A percentile compares a stretch with the other conserved stretches of the same genome.
phyloP scores from a whole-genome alignment of 2,329 filamentous ascomycete species.

The Epichloe festucae region DNA sequence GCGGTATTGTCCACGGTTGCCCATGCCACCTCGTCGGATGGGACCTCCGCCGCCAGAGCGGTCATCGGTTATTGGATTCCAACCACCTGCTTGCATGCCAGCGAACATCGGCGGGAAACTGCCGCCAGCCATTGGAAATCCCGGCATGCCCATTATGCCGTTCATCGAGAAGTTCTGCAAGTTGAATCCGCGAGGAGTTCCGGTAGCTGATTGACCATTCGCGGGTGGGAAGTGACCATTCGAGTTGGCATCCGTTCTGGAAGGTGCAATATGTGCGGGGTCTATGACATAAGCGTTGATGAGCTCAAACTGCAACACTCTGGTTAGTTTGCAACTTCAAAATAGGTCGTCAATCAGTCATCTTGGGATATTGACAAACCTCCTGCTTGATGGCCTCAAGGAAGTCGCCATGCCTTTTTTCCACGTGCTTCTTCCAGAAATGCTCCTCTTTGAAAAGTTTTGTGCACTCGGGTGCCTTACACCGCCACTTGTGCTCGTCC shows the following conservation, averaged over 20 bases:
- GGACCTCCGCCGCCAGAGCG: slow-evolving; percentile 48
- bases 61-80: slow-evolving; percentile 39
- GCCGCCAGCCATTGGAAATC: slow-evolving; percentile 39
- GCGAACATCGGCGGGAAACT: slow-evolving; percentile 44
- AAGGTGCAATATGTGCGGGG: slow-evolving; percentile 86
- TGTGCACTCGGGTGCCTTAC: slow-evolving; percentile 88
- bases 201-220: slow-evolving; percentile 61
- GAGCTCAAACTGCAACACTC: slow-evolving; percentile 53
- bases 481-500: slow-evolving; percentile 92
- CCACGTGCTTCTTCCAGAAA: slow-evolving; percentile 96
- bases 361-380: slow-evolving; percentile 44
- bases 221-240: slow-evolving; percentile 87
- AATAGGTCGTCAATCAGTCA: slow-evolving; percentile 30
- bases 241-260: slow-evolving; percentile 83
- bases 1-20: slow-evolving; percentile 41
- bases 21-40: slow-evolving; percentile 52
- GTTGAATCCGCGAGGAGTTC: slow-evolving; percentile 87
- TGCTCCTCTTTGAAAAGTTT: slow-evolving; percentile 96
- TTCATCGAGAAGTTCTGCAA: slow-evolving; percentile 57
- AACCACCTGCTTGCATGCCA: slow-evolving; percentile 33
- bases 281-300: slow-evolving; percentile 93
- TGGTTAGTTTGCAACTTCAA: slow-evolving; percentile 8
- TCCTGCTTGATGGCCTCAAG: slow-evolving; percentile 67
- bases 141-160: slow-evolving; percentile 45
- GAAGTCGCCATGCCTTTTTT: slow-evolving; percentile 91